Conservation (phyloP, 1,284 basidiomycete genomes). For the Tylopilus sp. region DNA sequence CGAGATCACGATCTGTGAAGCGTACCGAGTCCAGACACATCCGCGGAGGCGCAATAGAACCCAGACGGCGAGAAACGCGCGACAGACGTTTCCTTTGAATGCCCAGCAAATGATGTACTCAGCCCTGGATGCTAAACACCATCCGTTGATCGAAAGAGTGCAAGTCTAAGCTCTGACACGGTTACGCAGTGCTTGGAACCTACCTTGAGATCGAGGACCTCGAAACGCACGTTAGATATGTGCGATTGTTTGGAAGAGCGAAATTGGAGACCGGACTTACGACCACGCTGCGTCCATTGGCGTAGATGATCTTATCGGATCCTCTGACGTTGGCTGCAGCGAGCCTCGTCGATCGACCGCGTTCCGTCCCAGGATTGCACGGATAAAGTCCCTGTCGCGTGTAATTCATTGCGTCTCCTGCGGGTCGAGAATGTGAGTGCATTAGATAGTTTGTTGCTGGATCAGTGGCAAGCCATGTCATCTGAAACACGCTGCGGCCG, state of each 20-base stretch:
- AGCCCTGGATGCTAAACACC: constrained; percentile 47
- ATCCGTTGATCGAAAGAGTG: not conserved
- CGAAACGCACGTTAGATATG: constrained; percentile 2
- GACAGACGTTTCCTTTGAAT: constrained; percentile 83
- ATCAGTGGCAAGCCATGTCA: too few species aligned
- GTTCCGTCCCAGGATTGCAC: constrained; percentile 70
- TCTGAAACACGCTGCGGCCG: constrained; percentile 14
- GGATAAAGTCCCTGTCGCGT: constrained; percentile 52
- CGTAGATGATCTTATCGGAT: constrained; percentile 77
- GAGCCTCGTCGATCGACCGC: constrained; percentile 80
- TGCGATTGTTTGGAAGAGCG: not conserved
- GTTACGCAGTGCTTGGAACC: not conserved
- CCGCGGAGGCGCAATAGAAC: constrained; percentile 92
- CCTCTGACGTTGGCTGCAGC: constrained; percentile 59
- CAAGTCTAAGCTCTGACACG: not conserved
- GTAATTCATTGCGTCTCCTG: constrained; percentile 21
- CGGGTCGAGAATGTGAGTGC: not conserved
- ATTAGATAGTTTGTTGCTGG: too few species aligned
- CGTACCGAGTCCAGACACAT: constrained; percentile 73
- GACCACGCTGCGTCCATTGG: constrained; percentile 82
- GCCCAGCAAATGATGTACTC: constrained; percentile 69
- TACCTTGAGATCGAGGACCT: constrained; percentile 65
- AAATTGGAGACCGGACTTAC: constrained; percentile 45
- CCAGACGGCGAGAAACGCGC: constrained; percentile 92
- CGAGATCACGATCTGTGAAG: not conserved